phyloP scores from a whole-genome alignment of 2,329 filamentous ascomycete species.

The Aaosphaeria arxii region DNA sequence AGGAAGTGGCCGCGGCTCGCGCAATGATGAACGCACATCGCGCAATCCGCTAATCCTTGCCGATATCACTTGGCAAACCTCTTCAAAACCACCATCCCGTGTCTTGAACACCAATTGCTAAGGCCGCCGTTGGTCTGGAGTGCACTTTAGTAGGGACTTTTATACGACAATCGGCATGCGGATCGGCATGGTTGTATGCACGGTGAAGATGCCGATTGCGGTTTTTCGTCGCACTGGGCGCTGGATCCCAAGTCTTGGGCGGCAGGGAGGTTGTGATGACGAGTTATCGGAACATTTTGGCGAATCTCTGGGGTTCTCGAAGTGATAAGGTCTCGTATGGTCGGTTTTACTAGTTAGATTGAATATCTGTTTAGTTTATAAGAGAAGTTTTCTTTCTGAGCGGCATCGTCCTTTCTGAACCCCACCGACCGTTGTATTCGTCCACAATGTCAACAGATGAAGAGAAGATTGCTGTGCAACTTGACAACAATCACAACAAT shows the following conservation, averaged over 20 bases:
- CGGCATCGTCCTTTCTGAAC: no score
- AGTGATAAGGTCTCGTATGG: no score
- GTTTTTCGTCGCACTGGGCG: slow-evolving; percentile 4
- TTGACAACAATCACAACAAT: slow-evolving; percentile 5
- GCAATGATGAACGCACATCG: slow-evolving; percentile 16
- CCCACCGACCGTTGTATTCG: no score
- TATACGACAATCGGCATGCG: not conserved
- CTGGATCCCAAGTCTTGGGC: not conserved
- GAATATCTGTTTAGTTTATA: no score
- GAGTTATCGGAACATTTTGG: not conserved
- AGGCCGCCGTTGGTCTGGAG: no score
- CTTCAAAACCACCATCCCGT: no score
- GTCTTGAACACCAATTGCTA: no score
- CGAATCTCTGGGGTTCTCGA: not conserved
- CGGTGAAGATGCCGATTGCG: slow-evolving; percentile 7
- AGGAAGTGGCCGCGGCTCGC: slow-evolving; percentile 6
- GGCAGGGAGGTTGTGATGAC: not conserved
- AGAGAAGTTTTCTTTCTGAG: no score
- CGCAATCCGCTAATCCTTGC: slow-evolving; percentile 15
- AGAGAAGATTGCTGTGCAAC: slow-evolving; percentile 9
- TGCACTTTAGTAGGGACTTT: no score
- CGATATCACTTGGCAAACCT: no score
- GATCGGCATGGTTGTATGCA: slow-evolving; percentile 12
- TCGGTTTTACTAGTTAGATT: no score
- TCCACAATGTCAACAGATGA: slow-evolving; percentile 5